Base-by-base conservation (phyloP, 768 basidiomycete genomes). In the Infundibulicybe gibba region DNA sequence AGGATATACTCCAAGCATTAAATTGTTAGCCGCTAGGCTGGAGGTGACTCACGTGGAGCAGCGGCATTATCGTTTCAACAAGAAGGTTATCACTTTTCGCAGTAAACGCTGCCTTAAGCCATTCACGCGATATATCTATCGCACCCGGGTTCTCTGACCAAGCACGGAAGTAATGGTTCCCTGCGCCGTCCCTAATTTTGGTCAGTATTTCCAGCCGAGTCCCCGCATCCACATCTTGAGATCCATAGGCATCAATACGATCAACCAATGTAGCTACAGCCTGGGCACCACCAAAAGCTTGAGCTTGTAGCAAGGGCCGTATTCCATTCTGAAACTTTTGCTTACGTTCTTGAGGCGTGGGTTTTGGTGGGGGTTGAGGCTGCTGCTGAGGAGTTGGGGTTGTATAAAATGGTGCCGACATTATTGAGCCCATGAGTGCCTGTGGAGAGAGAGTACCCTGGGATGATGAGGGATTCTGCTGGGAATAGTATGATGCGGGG, bases 81-180 rank as follows among this genome's bases (percentile, higher is more conserved):
- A 84, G 61, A 50, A 75, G 67, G 46, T 60, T 69, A 47, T 83
- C 81, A 47, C 61, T 69, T 50, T 79, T 80, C 40, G 73, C 77
- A 21, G 74, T 71, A 48, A 80, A 77, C 17, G 79, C 86, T 1
- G 83, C 73, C 66, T 83, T 88, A 49, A 93, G 66, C 90, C 90
- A 93, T 54, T 88, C 87, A 41, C 87, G 77, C 37, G 87, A 80
- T 32, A 91, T 75, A 49, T 87, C 87, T 70, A 92, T 82, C 14
- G 88, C 90, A 33, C 65, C 62, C 38, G 59, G n/a, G 60, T 87
- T 90, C 61, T 90, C 89, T 13, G 81, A 77, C 89, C 90, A 92
- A 4, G 88, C 89, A 37, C 87, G 81, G 61, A 87, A 91, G 59
- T 92, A 93, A 56, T 89, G 87, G 59, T 90, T 89, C 35, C 82